phyloP scores from a whole-genome alignment of 202 grass and related monocot species.

The Sporobolus alterniflorus region DNA sequence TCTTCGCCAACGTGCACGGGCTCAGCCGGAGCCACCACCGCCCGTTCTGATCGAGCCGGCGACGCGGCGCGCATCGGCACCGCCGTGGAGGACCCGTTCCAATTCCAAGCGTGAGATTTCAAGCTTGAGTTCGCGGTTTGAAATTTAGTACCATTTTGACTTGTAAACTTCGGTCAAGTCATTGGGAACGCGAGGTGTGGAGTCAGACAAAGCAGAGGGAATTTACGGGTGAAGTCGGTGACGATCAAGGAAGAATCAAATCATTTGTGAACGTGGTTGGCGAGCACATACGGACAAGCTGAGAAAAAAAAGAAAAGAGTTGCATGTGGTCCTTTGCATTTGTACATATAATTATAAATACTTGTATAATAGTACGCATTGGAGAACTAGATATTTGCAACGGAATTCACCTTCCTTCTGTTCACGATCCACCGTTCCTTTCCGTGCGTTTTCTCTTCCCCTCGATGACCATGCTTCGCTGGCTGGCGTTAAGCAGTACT shows the following conservation, averaged over 20 bases:
- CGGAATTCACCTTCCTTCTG: neutral
- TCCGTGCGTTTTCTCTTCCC: neutral
- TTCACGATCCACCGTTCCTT: neutral
- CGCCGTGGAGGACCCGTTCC: constrained; percentile 4
- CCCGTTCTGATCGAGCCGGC: constrained; percentile 25
- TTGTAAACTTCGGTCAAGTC: neutral
- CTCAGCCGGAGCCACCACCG: constrained; percentile 46
- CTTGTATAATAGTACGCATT: neutral
- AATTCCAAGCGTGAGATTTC: constrained; percentile 24
- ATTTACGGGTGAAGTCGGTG: neutral
- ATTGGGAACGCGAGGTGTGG: neutral
- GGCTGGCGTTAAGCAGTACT: too few species aligned
- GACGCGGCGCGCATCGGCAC: neutral
- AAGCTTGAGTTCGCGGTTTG: constrained; percentile 13
- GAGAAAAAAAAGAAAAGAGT: neutral
- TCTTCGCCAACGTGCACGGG: constrained; percentile 63
- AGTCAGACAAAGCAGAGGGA: constrained; percentile 26
- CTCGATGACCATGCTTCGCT: too few species aligned
- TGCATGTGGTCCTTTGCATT: neutral
- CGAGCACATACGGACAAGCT: neutral
- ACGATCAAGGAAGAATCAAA: neutral
- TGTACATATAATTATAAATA: constrained; percentile 27
- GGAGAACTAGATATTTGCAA: neutral
- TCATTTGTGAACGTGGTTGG: neutral
- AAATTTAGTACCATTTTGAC: constrained; percentile 37